Conservation (phyloP, 78 protist genomes). For the Cavenderia fasciculata region DNA sequence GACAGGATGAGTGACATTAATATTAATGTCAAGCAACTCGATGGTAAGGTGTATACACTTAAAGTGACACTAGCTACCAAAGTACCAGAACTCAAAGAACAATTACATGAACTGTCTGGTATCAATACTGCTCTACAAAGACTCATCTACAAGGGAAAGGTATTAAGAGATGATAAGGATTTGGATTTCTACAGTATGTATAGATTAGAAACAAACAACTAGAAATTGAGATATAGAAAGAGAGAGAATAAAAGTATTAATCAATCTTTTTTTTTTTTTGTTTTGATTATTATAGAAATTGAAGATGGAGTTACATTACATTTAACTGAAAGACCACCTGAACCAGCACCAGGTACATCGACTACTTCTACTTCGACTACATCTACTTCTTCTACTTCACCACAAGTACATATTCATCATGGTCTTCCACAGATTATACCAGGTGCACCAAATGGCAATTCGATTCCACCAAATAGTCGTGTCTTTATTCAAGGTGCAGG, state of each 20-base stretch:
- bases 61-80: background rate
- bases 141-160: slow-evolving; percentile 61
- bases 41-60: slow-evolving; percentile 25
- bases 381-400: no score
- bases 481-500: no score
- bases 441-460: no score
- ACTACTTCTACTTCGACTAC: no score
- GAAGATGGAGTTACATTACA: slow-evolving; percentile 71
- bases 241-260: background rate
- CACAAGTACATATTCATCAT: background rate
- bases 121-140: slow-evolving; percentile 11
- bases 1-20: background rate
- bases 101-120: background rate
- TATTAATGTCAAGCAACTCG: slow-evolving; percentile 50
- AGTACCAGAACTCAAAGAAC: slow-evolving; percentile 23
- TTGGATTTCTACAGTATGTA: slow-evolving; percentile 48
- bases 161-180: slow-evolving; percentile 55
- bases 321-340: slow-evolving; percentile 75
- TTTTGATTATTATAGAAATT: slow-evolving; percentile 33
- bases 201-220: background rate
- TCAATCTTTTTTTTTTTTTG: background rate
- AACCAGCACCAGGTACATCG: slow-evolving; percentile 13
- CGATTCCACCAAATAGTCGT: no score
- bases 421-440: background rate
- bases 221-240: background rate